Evolutionary conservation across 225 moss, liverwort and hornwort genomes (phyloP), one percentile per base, ranked within the genome.

Genomic region (Polytrichum formosum): DNA sequence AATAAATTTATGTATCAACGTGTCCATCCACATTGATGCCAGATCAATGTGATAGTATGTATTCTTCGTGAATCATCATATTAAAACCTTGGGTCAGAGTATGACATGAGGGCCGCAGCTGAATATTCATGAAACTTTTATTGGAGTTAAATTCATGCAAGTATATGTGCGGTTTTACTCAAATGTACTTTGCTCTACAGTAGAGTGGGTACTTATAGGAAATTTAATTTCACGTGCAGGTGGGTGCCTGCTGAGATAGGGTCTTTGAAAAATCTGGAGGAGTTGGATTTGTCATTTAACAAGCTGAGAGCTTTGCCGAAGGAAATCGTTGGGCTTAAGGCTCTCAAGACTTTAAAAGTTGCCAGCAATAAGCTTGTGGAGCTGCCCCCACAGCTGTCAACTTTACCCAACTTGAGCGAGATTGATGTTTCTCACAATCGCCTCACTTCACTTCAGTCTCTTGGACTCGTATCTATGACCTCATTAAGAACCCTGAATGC

Each of bases 381-480:
- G 63, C 91, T 95, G 71, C 93, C 93, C 26, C 66, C 91, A 68
- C 82, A 91, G 75, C 83, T 95, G 22, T 83, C 91, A 19, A 76
- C 65, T 35, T 76, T 95, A 67, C 87, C 86, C 70, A 80, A 85
- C 68, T 72, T 95, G 78, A 82, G 83, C 1, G 86, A 55, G 65
- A 90, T 95, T 75, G 95, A 95, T 63, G 93, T 93, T 55, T 81
- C 93, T 63, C 93, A 95, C 77, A 95, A 93, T 76, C 90, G 95
- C 69, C 88, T 95, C 26, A 81, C 82, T 56, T 95, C 93, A 25
- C 74, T 95, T 70, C 76, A 79, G 71, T 85, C 90, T 59, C 86
- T 95, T 73, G 78, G 70, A 72, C 83, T 95, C 63, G 74, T 80
- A 69, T 88, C 86, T 18, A 95, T 95, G 95, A 81, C 82, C 64